Conservation (phyloP, 139 green algal species). For the Deuterostichococcus epilithicus region DNA sequence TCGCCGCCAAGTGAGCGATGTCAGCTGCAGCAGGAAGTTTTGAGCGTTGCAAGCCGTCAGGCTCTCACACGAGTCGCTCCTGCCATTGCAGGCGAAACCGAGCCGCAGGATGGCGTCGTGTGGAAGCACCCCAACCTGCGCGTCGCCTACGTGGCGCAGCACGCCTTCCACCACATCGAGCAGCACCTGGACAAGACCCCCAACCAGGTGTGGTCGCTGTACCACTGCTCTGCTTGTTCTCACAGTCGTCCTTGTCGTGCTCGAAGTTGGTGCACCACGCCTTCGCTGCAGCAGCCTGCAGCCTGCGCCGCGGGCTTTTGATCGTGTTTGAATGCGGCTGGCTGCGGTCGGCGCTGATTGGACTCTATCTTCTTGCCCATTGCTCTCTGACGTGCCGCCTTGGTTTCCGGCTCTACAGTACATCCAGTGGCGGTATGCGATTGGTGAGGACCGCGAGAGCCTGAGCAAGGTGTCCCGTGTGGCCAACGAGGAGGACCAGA, state of each 20-base stretch:
- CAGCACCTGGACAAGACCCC: slow-evolving; percentile 86
- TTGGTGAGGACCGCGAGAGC: slow-evolving; percentile 86
- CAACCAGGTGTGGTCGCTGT: slow-evolving; percentile 55
- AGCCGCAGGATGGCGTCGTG: slow-evolving; percentile 65
- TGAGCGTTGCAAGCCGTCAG: background rate
- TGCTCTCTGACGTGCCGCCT: too few species aligned
- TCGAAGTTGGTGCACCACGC: too few species aligned
- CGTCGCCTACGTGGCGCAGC: slow-evolving; percentile 94
- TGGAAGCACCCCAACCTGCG: slow-evolving; percentile 92
- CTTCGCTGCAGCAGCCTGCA: too few species aligned
- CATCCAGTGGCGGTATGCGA: slow-evolving; percentile 90
- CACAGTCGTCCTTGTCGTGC: too few species aligned
- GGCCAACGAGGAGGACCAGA: slow-evolving; percentile 16
- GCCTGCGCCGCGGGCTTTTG: too few species aligned
- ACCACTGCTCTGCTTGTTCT: too few species aligned
- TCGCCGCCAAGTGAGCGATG: background rate
- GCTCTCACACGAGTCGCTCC: background rate
- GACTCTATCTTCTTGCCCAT: too few species aligned
- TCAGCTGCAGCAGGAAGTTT: background rate
- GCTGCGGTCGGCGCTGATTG: too few species aligned
- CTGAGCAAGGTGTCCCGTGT: slow-evolving; percentile 64
- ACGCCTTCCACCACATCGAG: slow-evolving; percentile 96
- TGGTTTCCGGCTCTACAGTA: slow-evolving; percentile 56
- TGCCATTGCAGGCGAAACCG: slow-evolving; percentile 64
- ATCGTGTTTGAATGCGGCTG: too few species aligned